Conservation (phyloP, 192 early-diverging fungal species). For the Backusella tarrabulga region DNA sequence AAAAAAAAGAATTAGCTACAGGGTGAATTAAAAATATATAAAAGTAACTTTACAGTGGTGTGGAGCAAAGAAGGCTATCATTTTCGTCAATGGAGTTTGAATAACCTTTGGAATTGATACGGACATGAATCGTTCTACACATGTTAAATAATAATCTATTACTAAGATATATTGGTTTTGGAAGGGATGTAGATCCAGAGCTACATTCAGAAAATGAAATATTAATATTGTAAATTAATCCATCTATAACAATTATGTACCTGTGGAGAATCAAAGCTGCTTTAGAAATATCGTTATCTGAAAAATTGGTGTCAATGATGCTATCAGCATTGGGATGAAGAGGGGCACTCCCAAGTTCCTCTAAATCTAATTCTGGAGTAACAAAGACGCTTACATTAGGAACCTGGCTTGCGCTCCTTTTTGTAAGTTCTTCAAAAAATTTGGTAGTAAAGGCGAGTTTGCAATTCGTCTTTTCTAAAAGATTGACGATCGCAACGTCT, state of each 20-base stretch:
- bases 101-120: neutral
- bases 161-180: neutral
- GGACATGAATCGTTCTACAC: neutral
- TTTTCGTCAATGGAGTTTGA: neutral
- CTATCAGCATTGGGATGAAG: neutral
- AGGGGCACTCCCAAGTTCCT: neutral
- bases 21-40: too few relatives aligned
- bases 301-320: neutral
- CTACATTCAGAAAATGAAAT: neutral
- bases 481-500: neutral
- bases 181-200: slow-evolving; percentile 6
- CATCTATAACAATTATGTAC: neutral
- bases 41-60: neutral
- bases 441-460: neutral
- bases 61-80: neutral
- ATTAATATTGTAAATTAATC: neutral
- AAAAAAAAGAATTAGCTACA: too few relatives aligned
- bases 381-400: neutral
- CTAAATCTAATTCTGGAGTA: neutral
- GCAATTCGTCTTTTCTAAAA: neutral
- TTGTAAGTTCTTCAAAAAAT: neutral
- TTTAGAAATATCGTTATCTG: neutral
- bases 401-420: neutral
- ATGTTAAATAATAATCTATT: neutral
- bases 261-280: neutral